Base-by-base conservation (phyloP, 768 basidiomycete species). In the Pholiota microspora region DNA sequence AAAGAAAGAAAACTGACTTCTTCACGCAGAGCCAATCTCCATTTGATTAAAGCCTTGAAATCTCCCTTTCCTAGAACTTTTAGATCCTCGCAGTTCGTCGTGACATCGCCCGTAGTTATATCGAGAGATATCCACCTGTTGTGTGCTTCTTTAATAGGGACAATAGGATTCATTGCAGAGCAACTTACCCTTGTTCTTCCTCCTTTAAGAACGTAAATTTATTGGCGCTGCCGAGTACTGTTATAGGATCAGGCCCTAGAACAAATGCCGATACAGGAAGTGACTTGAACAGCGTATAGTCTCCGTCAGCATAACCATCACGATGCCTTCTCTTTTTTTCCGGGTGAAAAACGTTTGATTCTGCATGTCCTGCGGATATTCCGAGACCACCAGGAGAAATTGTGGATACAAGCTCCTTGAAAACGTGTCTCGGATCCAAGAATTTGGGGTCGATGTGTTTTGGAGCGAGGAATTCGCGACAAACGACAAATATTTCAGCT, bases 401-500 rank as follows among this genome's bases (percentile, higher is more conserved):
- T 0, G 83, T 56, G 2, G 67, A 74, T 13, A 84, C 74, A 18
- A 92, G 75, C 48, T 98, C 96, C 69, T 97, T 95, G 81, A 99
- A 99, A 59, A 99, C 97, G 66, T 98, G 93, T 67, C 86, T 92
- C 2, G 96, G 92, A 68, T 98, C 95, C 58, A 99, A 85, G 73
- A 99, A 97, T 72, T 96, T 97, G 12, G 96, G 94, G 66, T 99
- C 97, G 63, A 99, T 96, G 62, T 88, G 81, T 70, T 92, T 94
- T 2, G 97, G 97, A 7, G 95, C 94, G 54, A 92, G 81, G 74
- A 93, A 99, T 54, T 92, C 92, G 53, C 88, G 88, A 71, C 97
- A 99, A 47, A 98, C 92, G 62, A 99, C 97, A 78, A 99, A 99
- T 67, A 99, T 99, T 73, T 99, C 97, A 10, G 97, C 97, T 40